These are phyloP conservation scores for Candida albicans DNA, from an alignment of 1,139 yeast species.

Conservation along the genomic window DNA sequence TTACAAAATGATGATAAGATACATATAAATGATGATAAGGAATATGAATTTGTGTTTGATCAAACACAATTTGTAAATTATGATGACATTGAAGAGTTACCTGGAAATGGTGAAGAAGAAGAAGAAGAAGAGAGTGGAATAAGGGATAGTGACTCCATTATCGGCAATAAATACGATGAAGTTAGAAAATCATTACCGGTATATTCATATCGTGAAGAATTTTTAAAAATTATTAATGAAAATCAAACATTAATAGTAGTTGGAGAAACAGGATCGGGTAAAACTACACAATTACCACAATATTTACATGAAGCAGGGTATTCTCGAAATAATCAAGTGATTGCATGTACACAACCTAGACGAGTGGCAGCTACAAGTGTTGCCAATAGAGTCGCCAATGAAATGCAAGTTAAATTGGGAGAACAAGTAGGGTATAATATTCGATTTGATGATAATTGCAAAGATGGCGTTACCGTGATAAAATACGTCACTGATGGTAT, in stretches of 20 bases:
- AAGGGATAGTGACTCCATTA: not conserved
- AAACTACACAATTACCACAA: conserved; percentile 94
- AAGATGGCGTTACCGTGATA: conserved; percentile 47
- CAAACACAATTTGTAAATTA: conserved; percentile 72
- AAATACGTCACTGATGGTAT: conserved; percentile 96
- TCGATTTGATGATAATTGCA: conserved; percentile 73
- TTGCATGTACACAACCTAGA: conserved; percentile 96
- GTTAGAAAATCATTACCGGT: conserved; percentile 77
- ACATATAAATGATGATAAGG: conserved; percentile 39
- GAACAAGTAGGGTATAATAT: conserved; percentile 83
- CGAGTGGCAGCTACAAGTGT: conserved; percentile 95
- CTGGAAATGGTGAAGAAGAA: conserved; percentile 22
- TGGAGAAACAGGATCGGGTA: conserved; percentile 35
- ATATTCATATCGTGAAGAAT: conserved; percentile 57
- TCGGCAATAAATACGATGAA: conserved; percentile 28
- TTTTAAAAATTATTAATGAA: conserved; percentile 59
- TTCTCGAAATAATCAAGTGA: conserved; percentile 46
- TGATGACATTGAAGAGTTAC: conserved; percentile 41
- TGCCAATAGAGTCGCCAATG: conserved; percentile 88
- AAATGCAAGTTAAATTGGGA: conserved; percentile 71
- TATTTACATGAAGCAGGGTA: conserved; percentile 83
- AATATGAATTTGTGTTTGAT: conserved; percentile 84
- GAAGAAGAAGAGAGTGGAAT: conserved; percentile 12
- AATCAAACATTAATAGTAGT: conserved; percentile 84
- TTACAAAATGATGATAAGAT: conserved; percentile 46